Percentiles rank a stretch among this genome's conserved stretches.
Conservation (phyloP, 129 eudicot species). For the Flaveria sonorensis region DNA sequence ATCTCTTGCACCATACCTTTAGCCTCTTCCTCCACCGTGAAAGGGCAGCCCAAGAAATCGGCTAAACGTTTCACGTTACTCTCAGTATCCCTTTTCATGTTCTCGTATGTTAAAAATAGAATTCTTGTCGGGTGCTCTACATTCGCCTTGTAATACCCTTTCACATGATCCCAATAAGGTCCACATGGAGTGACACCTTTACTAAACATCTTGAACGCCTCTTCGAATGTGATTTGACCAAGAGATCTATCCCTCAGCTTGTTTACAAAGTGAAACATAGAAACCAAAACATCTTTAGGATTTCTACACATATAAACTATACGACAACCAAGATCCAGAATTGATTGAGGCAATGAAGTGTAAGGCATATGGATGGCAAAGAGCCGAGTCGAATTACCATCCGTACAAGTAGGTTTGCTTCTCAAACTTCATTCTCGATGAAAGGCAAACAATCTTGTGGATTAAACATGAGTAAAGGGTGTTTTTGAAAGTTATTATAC, state of each 20-base stretch:
- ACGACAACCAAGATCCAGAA: slow-evolving; percentile 28
- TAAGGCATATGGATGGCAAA: slow-evolving; percentile 50
- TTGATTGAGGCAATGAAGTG: slow-evolving; percentile 36
- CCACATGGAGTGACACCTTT: slow-evolving; percentile 29
- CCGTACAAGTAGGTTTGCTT: neutral
- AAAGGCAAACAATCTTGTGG: slow-evolving; percentile 43
- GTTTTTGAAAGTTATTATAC: neutral
- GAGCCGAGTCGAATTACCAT: slow-evolving; percentile 26
- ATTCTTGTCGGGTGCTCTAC: slow-evolving; percentile 33
- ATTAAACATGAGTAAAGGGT: slow-evolving; percentile 36
- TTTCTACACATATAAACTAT: slow-evolving; percentile 50
- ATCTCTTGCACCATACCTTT: neutral
- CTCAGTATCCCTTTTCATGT: slow-evolving; percentile 35
- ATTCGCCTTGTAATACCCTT: slow-evolving; percentile 37
- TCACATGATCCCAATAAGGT: slow-evolving; percentile 32
- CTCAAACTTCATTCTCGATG: slow-evolving; percentile 26
- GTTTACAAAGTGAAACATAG: slow-evolving; percentile 38
- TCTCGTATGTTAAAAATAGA: slow-evolving; percentile 49
- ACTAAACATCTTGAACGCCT: slow-evolving; percentile 34
- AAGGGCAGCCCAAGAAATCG: slow-evolving; percentile 39
- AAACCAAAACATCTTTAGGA: slow-evolving; percentile 49
- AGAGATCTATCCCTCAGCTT: neutral
- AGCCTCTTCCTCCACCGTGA: slow-evolving; percentile 20
- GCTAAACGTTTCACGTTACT: slow-evolving; percentile 34
- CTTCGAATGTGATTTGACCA: slow-evolving; percentile 12